Evolutionary conservation across 805 yeast species (phyloP), one percentile per base, ranked within the genome.

Genomic region (Candida oleophila): DNA sequence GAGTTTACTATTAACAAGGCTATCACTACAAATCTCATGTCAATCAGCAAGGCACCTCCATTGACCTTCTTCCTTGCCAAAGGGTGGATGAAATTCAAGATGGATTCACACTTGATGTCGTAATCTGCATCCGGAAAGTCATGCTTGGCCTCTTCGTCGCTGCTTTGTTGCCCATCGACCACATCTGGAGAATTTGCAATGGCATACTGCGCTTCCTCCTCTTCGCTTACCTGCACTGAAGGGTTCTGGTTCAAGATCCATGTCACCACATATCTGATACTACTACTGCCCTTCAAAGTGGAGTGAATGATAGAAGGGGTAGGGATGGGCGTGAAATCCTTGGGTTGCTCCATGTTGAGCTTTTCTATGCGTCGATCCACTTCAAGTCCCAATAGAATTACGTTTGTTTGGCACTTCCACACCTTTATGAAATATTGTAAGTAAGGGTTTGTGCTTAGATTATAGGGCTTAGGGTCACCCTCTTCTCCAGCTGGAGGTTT

Each of bases 391-490:
- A 81, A 62, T 8, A 79, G 61, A 1, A 86, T 73, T 2, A 82
- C 72, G 48, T 74, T 75, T 2, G 90, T 83, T 54, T 81, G 80
- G 37, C 78, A 74, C 54, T 83, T 82, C 92, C 94, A 87, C 4
- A 80, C 57, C 41, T 79, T 78, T 8, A 84, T 64, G 49, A 82
- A 77, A 41, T 74, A 70, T 18, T 77, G 77, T 41, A 81, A 57
- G 55, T 83, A 87, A 18, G 94, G 94, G 55, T 84, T 84, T 43
- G 79, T 51, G 18, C 76, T 71, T 4, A 77, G 55, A 49, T 74
- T 76, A 42, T 66, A 65, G 11, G 30, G 11, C 30, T 25, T 9
- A 20, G 19, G 40, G 3, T 52, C 55, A 4, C 12, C 11, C 8
- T 36, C 39, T 11, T 16, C 4, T 12, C 18, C 39, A 7, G 28